Evolutionary conservation across 805 yeast species (phyloP), one percentile per base, ranked within the genome.

Genomic region (Starmerella floricola): DNA sequence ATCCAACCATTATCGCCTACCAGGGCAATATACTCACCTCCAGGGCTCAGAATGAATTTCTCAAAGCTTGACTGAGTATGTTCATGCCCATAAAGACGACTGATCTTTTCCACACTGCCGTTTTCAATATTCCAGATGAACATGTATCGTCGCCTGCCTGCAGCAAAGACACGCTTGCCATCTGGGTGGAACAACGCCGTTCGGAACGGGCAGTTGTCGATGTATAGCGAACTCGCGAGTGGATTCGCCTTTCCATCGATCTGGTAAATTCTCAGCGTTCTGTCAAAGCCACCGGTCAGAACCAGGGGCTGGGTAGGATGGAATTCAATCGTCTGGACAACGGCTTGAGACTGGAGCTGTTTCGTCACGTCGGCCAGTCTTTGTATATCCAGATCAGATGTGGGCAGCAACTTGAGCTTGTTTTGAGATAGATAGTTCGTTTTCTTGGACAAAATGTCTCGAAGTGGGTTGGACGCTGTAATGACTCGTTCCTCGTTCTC

Each of bases 51-150:
- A 8, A 57, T 46, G 63, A 91, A 88, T 54, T 79, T 72, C 60
- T 91, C 98, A 70, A 86, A 84, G 8, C 93, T 78, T 52, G 73
- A 72, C 65, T 88, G 97, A 28, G 79, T 74, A 13, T 48, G 40
- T 56, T 84, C 95, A 56, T 87, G 94, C 3, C 98, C 98, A 59
- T 87, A 88, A 69, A 88, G 63, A 61, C 95, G 74, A 41, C 82
- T 74, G 31, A 91, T 76, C 62, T 87, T 91, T 51, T 86, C 94
- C 34, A 86, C 75, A 16, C 66, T 68, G 11, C 88, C 86, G 1
- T 72, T 64, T 13, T 75, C 74, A 38, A 91, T 67, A 60, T 86
- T 87, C 95, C 97, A 87, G 37, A 85, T 78, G 63, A 81, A 84
- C 84, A 91, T 78, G 58, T 79, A 87, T 44, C 83, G 72, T 65